Conservation (phyloP, 2,329 filamentous ascomycete species). For the Cordyceps farinosa region DNA sequence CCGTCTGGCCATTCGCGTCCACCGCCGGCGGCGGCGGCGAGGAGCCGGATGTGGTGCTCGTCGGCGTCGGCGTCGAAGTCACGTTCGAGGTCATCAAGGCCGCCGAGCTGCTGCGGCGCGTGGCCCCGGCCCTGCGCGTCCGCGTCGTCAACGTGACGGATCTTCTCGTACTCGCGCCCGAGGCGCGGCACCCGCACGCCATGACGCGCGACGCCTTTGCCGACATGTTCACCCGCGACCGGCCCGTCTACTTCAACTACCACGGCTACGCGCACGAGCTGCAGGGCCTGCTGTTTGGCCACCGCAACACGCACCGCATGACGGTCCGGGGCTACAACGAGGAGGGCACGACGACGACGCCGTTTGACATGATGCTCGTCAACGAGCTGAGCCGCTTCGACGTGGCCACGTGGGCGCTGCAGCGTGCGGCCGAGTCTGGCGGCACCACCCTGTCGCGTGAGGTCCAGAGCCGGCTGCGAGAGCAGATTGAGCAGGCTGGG, state of each 20-base stretch:
- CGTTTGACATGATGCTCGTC: conserved; percentile 66
- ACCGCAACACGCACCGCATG: conserved; percentile 48
- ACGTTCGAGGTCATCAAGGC: conserved; percentile 63
- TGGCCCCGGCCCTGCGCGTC: conserved; percentile 51
- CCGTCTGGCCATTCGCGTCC: conserved; percentile 60
- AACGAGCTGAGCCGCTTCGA: conserved; percentile 60
- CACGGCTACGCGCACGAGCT: conserved; percentile 62
- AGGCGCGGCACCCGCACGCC: conserved; percentile 56
- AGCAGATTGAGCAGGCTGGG: not conserved
- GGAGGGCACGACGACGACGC: conserved; percentile 64
- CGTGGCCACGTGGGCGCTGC: conserved; percentile 52
- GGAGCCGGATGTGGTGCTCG: conserved; percentile 59
- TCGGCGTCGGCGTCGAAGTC: conserved; percentile 62
- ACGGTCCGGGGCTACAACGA: conserved; percentile 59
- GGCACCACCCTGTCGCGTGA: not conserved
- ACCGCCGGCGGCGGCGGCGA: conserved; percentile 47
- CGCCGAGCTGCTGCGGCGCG: conserved; percentile 49
- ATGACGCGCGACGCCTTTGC: conserved; percentile 50
- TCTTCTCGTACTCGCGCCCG: conserved; percentile 57
- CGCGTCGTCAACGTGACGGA: conserved; percentile 65
- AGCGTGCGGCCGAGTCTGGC: conserved; percentile 37
- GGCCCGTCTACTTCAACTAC: conserved; percentile 61
- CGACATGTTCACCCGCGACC: conserved; percentile 54
- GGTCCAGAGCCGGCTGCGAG: not conserved
- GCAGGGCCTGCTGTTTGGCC: conserved; percentile 58